Evolutionary conservation across 345 rosid genomes (phyloP), one percentile per base, ranked within the genome.

Genomic region (Psidium friedrichsthalianum): DNA sequence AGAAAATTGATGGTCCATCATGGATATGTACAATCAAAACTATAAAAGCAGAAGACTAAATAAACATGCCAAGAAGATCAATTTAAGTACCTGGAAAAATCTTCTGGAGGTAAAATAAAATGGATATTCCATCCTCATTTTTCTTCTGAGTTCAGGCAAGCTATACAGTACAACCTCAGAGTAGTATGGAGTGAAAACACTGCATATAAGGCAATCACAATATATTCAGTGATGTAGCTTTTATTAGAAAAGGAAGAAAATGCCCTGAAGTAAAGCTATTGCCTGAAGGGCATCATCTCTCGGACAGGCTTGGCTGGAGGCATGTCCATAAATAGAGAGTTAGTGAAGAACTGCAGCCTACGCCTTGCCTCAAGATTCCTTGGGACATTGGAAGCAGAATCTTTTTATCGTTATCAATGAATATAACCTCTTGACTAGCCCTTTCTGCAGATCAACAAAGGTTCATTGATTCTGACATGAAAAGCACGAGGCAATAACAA

Each of bases 101-200:
- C 91, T 97, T 97, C 94, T 97, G 99, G 83, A 97, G 99, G 89
- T 97, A 97, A 92, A 97, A 97, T 91, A 97, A 89, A 91, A 89
- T 88, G 52, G 99, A 96, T 90, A 97, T 97, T 74, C 99, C 99
- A 93, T 97, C 99, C 87, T 97, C 98, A 83, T 97, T 97, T 91
- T 90, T 97, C 93, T 91, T 93, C 52, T 89, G 91, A 97, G 95
- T 90, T 96, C 99, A 86, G 93, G 76, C 98, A 96, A 88, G 88
- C 98, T 97, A 90, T 97, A 97, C 82, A 97, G 98, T 87, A 97
- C 99, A 84, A 85, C 91, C 94, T 97, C 99, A 3, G 99, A 97
- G 89, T 97, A 96, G 87, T 97, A 97, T 5, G 99, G 99, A 85
- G 99, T 97, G 90, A 97, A 96, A 87, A 97, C 99, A 74, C 99